A percentile compares a stretch with the other conserved stretches of the same genome.
These are phyloP conservation scores for Opeltia flavorubescens DNA, from an alignment of 495 filamentous ascomycete genomes.

Conservation along the genomic window DNA sequence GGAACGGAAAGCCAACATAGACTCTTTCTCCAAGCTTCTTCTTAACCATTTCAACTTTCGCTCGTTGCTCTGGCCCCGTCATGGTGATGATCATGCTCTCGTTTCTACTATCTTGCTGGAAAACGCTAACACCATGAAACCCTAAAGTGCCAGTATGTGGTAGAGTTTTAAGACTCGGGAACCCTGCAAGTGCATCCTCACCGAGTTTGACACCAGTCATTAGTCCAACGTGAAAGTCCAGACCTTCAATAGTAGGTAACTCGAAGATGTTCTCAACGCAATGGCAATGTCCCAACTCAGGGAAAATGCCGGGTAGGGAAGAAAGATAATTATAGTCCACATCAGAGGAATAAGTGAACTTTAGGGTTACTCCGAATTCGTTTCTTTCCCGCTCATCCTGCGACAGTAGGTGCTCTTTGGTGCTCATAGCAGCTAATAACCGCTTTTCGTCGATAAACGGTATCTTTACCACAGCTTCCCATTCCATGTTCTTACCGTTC, in stretches of 20 bases:
- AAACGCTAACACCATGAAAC: conserved; percentile 91
- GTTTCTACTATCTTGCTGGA: conserved; percentile 91
- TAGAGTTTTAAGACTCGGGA: conserved; percentile 75
- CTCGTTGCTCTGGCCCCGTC: conserved; percentile 53
- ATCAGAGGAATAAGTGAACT: conserved; percentile 74
- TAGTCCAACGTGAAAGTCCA: conserved; percentile 74
- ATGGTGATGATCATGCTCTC: conserved; percentile 91
- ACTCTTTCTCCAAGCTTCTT: conserved; percentile 69
- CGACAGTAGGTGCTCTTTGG: conserved; percentile 61
- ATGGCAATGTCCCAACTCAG: conserved; percentile 70
- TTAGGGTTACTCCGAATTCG: conserved; percentile 79
- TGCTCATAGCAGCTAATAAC: conserved; percentile 69
- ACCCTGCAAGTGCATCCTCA: conserved; percentile 69
- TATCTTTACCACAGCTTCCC: conserved; percentile 98
- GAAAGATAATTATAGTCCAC: conserved; percentile 70
- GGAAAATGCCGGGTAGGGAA: conserved; percentile 80
- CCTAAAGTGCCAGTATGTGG: conserved; percentile 65
- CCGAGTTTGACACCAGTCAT: conserved; percentile 81
- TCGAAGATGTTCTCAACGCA: conserved; percentile 95
- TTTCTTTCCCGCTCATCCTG: conserved; percentile 70
- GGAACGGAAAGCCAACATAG: conserved; percentile 88
- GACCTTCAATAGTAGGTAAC: conserved; percentile 76
- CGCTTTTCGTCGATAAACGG: conserved; percentile 93
- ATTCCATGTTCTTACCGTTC: conserved; percentile 99
- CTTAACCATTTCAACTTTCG: conserved; percentile 58